These are phyloP conservation scores for Pleoardoris graminearum DNA, from an alignment of 2,329 filamentous ascomycete species.

Conservation along the genomic window DNA sequence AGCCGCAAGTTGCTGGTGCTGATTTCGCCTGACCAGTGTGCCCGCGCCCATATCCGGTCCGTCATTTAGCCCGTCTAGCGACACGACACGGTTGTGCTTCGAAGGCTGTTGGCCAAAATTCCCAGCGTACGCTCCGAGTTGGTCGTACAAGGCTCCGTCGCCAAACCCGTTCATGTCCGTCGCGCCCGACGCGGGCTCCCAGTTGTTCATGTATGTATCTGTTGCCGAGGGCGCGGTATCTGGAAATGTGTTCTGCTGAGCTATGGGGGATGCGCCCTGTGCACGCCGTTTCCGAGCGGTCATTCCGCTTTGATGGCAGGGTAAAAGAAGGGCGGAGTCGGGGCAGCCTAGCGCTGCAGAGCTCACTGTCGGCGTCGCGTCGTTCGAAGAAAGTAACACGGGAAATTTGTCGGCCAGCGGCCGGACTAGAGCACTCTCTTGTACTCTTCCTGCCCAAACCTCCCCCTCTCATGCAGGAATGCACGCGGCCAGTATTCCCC, in stretches of 20 bases:
- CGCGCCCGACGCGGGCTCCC: slow-evolving; percentile 32
- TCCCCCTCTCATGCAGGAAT: background rate
- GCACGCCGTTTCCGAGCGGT: slow-evolving; percentile 70
- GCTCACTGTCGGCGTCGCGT: background rate
- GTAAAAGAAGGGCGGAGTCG: background rate
- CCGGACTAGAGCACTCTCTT: slow-evolving; percentile 2
- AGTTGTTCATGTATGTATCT: slow-evolving; percentile 42
- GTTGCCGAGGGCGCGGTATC: slow-evolving; percentile 48
- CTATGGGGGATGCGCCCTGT: slow-evolving; percentile 68
- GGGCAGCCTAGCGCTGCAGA: background rate
- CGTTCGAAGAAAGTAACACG: background rate
- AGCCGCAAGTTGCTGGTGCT: slow-evolving; percentile 52
- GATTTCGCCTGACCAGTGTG: slow-evolving; percentile 52
- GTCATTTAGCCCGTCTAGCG: slow-evolving; percentile 37
- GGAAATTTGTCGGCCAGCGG: slow-evolving; percentile 1
- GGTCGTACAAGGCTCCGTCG: slow-evolving; percentile 45
- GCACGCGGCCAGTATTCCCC: background rate
- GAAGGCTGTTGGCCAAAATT: slow-evolving; percentile 20
- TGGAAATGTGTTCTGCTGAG: slow-evolving; percentile 56
- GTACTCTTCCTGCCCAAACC: background rate
- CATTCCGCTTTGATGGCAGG: slow-evolving; percentile 21
- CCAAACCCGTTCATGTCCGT: slow-evolving; percentile 36
- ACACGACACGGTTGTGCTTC: slow-evolving; percentile 37
- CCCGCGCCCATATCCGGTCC: slow-evolving; percentile 36
- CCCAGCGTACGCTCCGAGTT: slow-evolving; percentile 30